phyloP scores from a whole-genome alignment of 192 early-diverging fungal species.

The Backusella sp. region DNA sequence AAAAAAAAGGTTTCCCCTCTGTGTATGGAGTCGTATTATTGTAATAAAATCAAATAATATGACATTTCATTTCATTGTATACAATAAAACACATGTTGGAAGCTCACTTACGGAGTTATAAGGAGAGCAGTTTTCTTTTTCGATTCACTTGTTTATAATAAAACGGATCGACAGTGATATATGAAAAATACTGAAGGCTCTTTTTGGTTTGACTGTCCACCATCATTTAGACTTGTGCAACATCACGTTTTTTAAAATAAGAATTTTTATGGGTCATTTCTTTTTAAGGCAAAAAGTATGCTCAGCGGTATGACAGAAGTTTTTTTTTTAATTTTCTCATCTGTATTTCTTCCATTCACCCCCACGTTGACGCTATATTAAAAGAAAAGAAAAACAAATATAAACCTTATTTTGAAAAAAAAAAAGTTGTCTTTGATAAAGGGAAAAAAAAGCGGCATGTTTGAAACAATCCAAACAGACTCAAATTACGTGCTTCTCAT shows the following conservation, averaged over 20 bases:
- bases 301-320: not conserved
- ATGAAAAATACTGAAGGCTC: not conserved
- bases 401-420: too few species aligned
- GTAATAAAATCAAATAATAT: not conserved
- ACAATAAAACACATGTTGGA: not conserved
- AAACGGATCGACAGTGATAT: not conserved
- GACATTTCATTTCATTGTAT: constrained; percentile 3
- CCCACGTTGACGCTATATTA: too few species aligned
- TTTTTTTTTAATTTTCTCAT: not conserved
- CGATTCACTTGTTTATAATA: not conserved
- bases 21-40: not conserved
- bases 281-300: not conserved
- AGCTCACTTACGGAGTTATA: not conserved
- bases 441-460: too few species aligned
- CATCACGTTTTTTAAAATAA: not conserved
- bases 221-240: not conserved
- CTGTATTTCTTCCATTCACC: too few species aligned
- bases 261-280: constrained; percentile 3
- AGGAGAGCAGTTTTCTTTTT: not conserved
- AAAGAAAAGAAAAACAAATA: too few species aligned
- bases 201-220: not conserved
- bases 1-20: not conserved
- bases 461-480: not conserved
- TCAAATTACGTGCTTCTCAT: not conserved
- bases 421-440: too few species aligned